Percentiles rank a stretch among this genome's conserved stretches.
These are phyloP conservation scores for Penicillium sp. DNA, from an alignment of 2,329 filamentous ascomycete genomes.

Conservation along the genomic window DNA sequence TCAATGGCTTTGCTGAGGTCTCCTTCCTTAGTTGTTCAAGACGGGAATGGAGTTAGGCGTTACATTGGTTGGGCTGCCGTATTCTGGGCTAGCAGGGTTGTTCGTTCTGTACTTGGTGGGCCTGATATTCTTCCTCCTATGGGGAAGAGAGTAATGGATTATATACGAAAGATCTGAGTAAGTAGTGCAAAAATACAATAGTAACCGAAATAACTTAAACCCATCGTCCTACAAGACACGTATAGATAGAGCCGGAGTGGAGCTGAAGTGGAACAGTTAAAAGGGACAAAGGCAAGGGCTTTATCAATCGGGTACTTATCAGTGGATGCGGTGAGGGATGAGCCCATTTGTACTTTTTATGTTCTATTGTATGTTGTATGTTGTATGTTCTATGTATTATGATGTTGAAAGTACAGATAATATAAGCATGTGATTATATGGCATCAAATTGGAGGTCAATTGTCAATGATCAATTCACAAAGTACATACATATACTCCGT, in stretches of 20 bases:
- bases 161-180: neutral
- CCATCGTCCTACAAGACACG: neutral
- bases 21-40: neutral
- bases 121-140: neutral
- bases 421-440: neutral
- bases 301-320: conserved; percentile 9
- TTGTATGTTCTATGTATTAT: neutral
- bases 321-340: conserved; percentile 1
- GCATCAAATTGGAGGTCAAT: neutral
- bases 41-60: neutral
- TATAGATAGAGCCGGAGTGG: neutral
- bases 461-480: neutral
- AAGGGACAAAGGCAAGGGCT: neutral
- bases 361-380: neutral
- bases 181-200: neutral
- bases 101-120: neutral
- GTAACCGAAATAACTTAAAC: neutral
- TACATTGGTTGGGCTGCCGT: neutral
- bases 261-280: conserved; percentile 3
- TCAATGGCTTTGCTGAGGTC: neutral
- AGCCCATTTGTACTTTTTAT: neutral
- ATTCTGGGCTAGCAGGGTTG: neutral
- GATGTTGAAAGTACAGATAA: neutral
- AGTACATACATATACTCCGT: neutral
- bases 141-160: neutral